These are phyloP conservation scores for Fusarium newnesense DNA, from an alignment of 2,329 filamentous ascomycete species.

Conservation along the genomic window DNA sequence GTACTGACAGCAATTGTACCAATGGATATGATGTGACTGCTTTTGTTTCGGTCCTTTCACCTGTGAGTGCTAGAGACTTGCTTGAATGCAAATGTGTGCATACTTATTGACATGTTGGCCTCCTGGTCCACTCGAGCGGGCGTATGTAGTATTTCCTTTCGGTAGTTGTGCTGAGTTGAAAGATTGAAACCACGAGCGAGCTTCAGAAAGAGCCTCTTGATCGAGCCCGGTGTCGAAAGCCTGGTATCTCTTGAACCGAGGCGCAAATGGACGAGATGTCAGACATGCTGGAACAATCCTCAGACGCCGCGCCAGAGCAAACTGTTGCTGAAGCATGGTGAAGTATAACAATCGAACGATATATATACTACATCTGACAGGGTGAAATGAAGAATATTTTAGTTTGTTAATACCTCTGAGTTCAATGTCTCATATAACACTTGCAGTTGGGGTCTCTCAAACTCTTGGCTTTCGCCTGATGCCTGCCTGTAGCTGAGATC, in stretches of 20 bases:
- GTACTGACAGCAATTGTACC: constrained; percentile 54
- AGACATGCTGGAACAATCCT: neutral
- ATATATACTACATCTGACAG: neutral
- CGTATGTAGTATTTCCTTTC: constrained; percentile 62
- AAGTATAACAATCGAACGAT: neutral
- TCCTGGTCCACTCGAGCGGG: constrained; percentile 69
- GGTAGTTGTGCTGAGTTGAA: constrained; percentile 59
- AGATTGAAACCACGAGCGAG: constrained; percentile 61
- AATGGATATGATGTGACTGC: constrained; percentile 65
- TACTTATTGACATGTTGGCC: constrained; percentile 73
- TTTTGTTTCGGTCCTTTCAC: constrained; percentile 67
- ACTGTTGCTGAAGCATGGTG: constrained; percentile 29
- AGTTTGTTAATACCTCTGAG: neutral
- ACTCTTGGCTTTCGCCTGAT: constrained; percentile 13
- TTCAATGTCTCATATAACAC: constrained; percentile 3
- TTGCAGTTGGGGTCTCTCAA: neutral
- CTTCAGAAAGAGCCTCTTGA: constrained; percentile 60
- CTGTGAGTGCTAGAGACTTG: constrained; percentile 56
- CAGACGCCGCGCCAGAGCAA: neutral
- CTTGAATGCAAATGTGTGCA: constrained; percentile 44
- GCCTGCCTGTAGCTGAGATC: constrained; percentile 28
- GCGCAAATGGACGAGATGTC: constrained; percentile 7
- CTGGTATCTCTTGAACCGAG: constrained; percentile 53
- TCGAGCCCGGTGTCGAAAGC: constrained; percentile 63
- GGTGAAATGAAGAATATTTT: neutral